Evolutionary conservation across 441 rosid genomes (phyloP).

Genomic region (Gossypium armourianum): DNA sequence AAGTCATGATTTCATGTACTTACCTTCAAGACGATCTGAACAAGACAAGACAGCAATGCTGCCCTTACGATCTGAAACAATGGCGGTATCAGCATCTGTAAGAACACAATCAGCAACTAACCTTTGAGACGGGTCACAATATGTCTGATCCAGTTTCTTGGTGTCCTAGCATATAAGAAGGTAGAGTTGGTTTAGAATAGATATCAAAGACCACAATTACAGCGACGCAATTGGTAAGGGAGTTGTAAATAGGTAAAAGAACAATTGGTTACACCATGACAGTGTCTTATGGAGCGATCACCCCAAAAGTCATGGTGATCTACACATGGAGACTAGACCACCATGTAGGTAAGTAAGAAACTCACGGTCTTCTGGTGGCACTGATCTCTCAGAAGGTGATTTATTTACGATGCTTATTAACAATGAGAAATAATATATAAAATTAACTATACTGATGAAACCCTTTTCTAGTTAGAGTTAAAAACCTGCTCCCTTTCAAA

Average conservation of each 20-base stretch:
- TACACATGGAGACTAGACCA: background rate
- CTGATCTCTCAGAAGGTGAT: background rate
- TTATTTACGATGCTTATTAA: background rate
- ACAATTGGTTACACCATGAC: background rate
- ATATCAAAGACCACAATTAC: background rate
- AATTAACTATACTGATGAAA: background rate
- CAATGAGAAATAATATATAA: background rate
- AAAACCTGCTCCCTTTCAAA: background rate
- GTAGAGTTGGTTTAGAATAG: constrained; percentile 13
- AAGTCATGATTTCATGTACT: constrained; percentile 15
- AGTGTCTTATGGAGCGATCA: background rate
- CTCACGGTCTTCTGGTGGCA: background rate
- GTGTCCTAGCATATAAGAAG: constrained; percentile 43
- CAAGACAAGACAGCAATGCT: constrained; percentile 78
- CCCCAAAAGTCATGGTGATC: background rate
- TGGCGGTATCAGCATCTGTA: constrained; percentile 66
- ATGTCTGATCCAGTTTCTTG: constrained; percentile 71
- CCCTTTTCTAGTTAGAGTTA: background rate
- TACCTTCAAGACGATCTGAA: constrained; percentile 59
- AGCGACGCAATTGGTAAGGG: background rate
- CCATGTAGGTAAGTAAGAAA: background rate
- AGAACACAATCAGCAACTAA: constrained; percentile 90
- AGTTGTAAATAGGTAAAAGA: background rate
- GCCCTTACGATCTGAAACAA: constrained; percentile 94
- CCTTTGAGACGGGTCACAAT: constrained; percentile 89